Conservation (phyloP, 169 alveolate genomes). For the Cytauxzoon felis region DNA sequence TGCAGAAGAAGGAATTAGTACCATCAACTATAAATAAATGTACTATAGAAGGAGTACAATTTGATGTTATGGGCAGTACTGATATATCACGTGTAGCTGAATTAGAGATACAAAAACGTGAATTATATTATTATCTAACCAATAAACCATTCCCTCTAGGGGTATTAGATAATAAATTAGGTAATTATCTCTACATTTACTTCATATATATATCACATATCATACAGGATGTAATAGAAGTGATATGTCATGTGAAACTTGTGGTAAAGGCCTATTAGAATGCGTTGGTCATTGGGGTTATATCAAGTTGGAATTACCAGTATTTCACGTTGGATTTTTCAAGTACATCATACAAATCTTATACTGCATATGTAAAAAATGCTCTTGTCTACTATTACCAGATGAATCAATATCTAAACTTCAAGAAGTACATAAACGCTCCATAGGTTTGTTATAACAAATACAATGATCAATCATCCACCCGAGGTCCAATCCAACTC, state of each 20-base stretch:
- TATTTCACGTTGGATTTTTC: slow-evolving; percentile 96
- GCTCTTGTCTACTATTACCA: slow-evolving; percentile 82
- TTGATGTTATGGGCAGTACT: slow-evolving; percentile 76
- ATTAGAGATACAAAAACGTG: slow-evolving; percentile 71
- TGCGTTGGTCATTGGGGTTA: slow-evolving; percentile 99
- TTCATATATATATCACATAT: background rate
- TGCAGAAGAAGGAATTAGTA: slow-evolving; percentile 36
- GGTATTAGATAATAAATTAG: slow-evolving; percentile 73
- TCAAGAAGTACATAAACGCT: slow-evolving; percentile 51
- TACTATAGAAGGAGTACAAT: slow-evolving; percentile 74
- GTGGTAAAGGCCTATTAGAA: slow-evolving; percentile 79
- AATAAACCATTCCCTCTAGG: slow-evolving; percentile 77
- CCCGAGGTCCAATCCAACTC: no score
- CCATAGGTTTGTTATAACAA: slow-evolving; percentile 19
- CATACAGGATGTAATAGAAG: slow-evolving; percentile 63
- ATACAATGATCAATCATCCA: no score
- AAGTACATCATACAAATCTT: slow-evolving; percentile 87
- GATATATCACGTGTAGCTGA: slow-evolving; percentile 74
- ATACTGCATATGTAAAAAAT: slow-evolving; percentile 89
- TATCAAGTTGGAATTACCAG: slow-evolving; percentile 92
- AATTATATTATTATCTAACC: slow-evolving; percentile 69
- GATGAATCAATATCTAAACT: slow-evolving; percentile 76
- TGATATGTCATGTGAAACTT: slow-evolving; percentile 84
- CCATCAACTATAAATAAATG: slow-evolving; percentile 10
- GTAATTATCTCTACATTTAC: background rate